phyloP scores from a whole-genome alignment of 2,329 filamentous ascomycete species.

The Truncatella angustata region DNA sequence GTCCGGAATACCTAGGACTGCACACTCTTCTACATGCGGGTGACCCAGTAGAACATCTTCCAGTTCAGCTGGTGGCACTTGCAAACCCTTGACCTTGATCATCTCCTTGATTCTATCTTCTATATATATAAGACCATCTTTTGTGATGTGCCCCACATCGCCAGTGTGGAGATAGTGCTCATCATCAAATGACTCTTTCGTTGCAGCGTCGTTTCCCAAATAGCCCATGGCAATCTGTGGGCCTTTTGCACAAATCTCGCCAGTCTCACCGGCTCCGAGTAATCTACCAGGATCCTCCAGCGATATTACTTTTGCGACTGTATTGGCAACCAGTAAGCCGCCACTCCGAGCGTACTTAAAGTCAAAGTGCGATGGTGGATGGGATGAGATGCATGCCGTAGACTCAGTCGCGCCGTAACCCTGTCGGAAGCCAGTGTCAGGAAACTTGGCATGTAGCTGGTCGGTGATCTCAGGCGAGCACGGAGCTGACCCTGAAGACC shows the following conservation, averaged over 20 bases:
- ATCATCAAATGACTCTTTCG: conserved; percentile 17
- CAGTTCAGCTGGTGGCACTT: conserved; percentile 30
- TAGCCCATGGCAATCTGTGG: conserved; percentile 49
- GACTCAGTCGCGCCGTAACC: conserved; percentile 67
- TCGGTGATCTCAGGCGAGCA: conserved; percentile 53
- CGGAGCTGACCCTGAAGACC: conserved; percentile 59
- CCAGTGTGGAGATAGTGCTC: conserved; percentile 41
- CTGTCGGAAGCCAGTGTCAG: conserved; percentile 58
- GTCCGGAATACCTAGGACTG: conserved; percentile 53
- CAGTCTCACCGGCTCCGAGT: conserved; percentile 39
- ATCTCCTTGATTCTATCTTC: conserved; percentile 62
- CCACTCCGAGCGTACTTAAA: conserved; percentile 56
- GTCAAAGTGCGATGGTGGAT: conserved; percentile 51
- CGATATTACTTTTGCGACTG: conserved; percentile 54
- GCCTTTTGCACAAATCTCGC: conserved; percentile 43
- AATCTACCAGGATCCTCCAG: conserved; percentile 23
- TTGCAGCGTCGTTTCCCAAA: conserved; percentile 23
- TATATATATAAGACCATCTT: conserved; percentile 53
- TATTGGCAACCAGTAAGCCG: conserved; percentile 54
- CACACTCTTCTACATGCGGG: conserved; percentile 52
- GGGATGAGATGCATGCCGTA: conserved; percentile 60
- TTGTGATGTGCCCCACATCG: conserved; percentile 52
- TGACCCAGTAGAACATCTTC: conserved; percentile 29
- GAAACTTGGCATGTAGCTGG: conserved; percentile 53
- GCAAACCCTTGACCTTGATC: conserved; percentile 32